Base-by-base conservation (phyloP, 164 flowering plant genomes). In the Macadamia tetraphylla region DNA sequence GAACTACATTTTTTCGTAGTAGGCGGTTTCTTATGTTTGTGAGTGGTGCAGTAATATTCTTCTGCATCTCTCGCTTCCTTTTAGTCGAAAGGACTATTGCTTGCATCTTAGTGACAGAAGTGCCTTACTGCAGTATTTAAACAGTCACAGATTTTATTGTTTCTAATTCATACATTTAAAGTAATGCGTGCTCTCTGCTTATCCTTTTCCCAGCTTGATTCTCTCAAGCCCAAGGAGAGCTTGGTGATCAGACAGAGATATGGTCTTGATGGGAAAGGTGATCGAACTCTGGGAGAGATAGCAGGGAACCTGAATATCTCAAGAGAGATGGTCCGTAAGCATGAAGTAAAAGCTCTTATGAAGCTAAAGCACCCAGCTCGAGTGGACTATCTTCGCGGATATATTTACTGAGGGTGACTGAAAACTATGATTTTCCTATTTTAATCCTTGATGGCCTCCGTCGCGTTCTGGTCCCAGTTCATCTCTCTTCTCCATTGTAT, bases 271-370 rank as follows among this genome's bases (percentile, higher is more conserved):
- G 98, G 99, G 0, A 90, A 83, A 81, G 97, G 98, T 17, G 88
- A 88, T 44, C 78, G 97, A 73, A 88, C 99, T 62, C 66, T 95
- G 71, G 96, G 97, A 58, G 99, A 95, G 75, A 92, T 95, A 32
- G 98, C 96, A 1, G 94, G 97, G 17, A 95, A 92, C 80, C 78
- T 94, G 55, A 90, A 82, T 60, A 90, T 92, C 62, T 94, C 99
- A n/a, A 82, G 98, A 74, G 99, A 94, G 79, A 94, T 94, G 98
- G 99, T 94, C 1, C 73, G 99, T 57, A 92, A 92, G 81, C 84
- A 94, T 65, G 98, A 94, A 81, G 85, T 90, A 63, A 94, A 94
- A 80, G 99, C 96, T 62, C 86, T 95, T 31, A 88, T 95, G 99
- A 95, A 95, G 83, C 96, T 94, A 68, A 92, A 94, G 84, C 95